Conservation (phyloP, 164 flowering plant genomes). For the Macadamia tetraphylla region DNA sequence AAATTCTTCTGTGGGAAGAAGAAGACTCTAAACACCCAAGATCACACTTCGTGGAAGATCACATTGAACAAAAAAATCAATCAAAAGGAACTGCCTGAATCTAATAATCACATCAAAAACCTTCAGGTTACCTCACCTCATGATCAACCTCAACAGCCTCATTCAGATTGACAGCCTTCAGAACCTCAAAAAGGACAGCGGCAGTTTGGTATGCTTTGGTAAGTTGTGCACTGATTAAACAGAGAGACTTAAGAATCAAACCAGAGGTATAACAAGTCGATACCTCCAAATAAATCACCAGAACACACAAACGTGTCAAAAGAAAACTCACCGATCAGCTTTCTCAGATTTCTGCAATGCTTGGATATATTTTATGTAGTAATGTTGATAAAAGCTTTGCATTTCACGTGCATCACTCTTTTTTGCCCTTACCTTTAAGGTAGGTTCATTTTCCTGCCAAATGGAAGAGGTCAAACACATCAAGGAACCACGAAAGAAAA, state of each 20-base stretch:
- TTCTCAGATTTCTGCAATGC: conserved; percentile 89
- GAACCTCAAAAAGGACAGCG: conserved; percentile 92
- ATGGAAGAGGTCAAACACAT: too few species aligned
- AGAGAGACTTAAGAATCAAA: conserved; percentile 1
- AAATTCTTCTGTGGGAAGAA: neutral
- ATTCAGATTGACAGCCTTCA: conserved; percentile 89
- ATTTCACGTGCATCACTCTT: conserved; percentile 98
- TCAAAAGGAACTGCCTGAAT: neutral
- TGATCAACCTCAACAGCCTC: conserved; percentile 82
- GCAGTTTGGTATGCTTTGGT: conserved; percentile 99
- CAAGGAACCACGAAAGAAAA: too few species aligned
- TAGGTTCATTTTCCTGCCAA: conserved; percentile 85
- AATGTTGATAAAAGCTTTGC: conserved; percentile 96
- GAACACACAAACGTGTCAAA: neutral
- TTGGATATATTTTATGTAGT: conserved; percentile 90
- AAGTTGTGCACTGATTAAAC: conserved; percentile 75
- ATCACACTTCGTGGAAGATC: neutral
- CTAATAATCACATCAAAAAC: neutral
- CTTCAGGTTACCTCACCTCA: conserved; percentile 51
- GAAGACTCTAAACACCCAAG: neutral
- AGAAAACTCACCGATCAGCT: conserved; percentile 72
- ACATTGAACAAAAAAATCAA: neutral
- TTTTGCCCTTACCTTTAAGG: conserved; percentile 54
- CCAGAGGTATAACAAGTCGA: neutral
- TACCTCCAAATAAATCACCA: neutral